These are phyloP conservation scores for Begonia fuchsioides DNA, from an alignment of 306 rosid species.

Conservation along the genomic window DNA sequence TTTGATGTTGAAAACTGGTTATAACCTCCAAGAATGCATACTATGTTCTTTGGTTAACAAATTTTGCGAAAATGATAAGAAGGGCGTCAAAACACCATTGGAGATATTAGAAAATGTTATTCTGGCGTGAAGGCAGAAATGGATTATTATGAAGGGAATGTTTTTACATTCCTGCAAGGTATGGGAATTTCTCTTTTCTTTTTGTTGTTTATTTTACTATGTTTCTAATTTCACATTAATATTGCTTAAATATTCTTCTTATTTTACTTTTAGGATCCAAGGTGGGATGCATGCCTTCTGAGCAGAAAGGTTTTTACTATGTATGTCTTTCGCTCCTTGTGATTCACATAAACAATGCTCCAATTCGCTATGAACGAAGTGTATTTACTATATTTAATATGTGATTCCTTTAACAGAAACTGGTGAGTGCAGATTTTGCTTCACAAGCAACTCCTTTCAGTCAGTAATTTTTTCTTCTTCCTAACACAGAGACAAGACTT, in stretches of 20 bases:
- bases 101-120: too few species aligned
- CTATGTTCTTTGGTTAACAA: slow-evolving; percentile 25
- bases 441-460: background rate
- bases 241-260: background rate
- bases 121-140: slow-evolving; percentile 34
- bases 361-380: slow-evolving; percentile 98
- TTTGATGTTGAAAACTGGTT: slow-evolving; percentile 41
- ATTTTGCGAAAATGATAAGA: slow-evolving; percentile 16
- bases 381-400: slow-evolving; percentile 93
- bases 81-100: too few species aligned
- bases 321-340: slow-evolving; percentile 89
- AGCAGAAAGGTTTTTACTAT: slow-evolving; percentile 78
- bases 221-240: background rate
- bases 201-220: background rate
- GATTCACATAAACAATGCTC: slow-evolving; percentile 93
- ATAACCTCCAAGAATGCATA: slow-evolving; percentile 21
- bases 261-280: slow-evolving; percentile 56
- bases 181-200: slow-evolving; percentile 57
- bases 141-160: slow-evolving; percentile 97
- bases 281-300: slow-evolving; percentile 97
- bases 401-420: slow-evolving; percentile 87
- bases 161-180: slow-evolving; percentile 72
- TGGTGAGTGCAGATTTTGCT: slow-evolving; percentile 33
- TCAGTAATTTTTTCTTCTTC: too few species aligned
- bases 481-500: too few species aligned